These are phyloP conservation scores for Diaporthe caulivora DNA, from an alignment of 2,329 filamentous ascomycete species.

Conservation along the genomic window DNA sequence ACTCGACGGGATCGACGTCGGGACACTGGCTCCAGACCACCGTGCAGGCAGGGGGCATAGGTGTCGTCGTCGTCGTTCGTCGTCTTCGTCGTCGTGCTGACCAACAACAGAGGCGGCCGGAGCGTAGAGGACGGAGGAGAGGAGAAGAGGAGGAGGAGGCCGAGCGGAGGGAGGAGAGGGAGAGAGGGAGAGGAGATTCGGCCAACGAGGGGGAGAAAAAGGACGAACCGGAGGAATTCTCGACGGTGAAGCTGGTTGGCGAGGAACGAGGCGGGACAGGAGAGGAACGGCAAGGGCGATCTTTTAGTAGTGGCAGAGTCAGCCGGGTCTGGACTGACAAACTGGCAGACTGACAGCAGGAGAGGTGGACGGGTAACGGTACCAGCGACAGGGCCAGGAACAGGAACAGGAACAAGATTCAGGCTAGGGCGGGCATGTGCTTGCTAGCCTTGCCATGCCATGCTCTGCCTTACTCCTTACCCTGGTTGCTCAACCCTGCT, in stretches of 20 bases:
- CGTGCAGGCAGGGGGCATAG: not conserved
- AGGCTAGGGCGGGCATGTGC: not conserved
- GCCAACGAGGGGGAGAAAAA: conserved; percentile 4
- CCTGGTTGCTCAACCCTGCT: not conserved
- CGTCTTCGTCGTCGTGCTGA: conserved; percentile 26
- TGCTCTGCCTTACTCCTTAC: not conserved
- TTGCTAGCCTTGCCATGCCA: not conserved
- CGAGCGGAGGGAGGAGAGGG: conserved; percentile 14
- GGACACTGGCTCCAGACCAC: conserved; percentile 15
- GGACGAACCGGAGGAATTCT: conserved; percentile 35
- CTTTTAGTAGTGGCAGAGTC: conserved; percentile 27
- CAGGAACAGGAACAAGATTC: conserved; percentile 24
- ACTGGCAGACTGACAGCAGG: too few relatives aligned
- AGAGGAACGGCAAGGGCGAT: conserved; percentile 36
- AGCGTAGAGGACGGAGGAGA: not conserved
- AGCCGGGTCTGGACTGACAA: conserved; percentile 28
- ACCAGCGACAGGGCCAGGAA: conserved; percentile 2
- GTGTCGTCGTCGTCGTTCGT: conserved; percentile 16
- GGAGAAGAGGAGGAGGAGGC: conserved; percentile 13
- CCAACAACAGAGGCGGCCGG: conserved; percentile 16
- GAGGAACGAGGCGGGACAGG: conserved; percentile 21
- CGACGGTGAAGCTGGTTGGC: conserved; percentile 36
- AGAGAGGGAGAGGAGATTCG: conserved; percentile 19
- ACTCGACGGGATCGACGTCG: conserved; percentile 16
- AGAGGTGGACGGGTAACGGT: not conserved